Conservation (phyloP, 208 protist species). For the Acanthamoeba royreba region DNA sequence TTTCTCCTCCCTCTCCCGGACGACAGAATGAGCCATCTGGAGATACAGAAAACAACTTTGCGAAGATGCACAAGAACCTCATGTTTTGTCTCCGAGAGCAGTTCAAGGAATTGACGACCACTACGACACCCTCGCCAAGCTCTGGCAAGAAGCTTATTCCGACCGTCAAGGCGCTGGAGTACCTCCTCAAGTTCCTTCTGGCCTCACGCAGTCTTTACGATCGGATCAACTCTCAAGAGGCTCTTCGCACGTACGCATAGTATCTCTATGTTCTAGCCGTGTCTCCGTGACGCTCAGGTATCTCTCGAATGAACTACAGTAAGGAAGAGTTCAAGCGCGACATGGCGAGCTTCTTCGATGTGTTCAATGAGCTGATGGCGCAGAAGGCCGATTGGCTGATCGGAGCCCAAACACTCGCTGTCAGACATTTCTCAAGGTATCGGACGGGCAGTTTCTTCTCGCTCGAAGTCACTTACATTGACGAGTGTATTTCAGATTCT, state of each 20-base stretch:
- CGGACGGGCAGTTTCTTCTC: neutral
- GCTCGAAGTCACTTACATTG: neutral
- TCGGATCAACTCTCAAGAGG: neutral
- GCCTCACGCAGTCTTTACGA: slow-evolving; percentile 32
- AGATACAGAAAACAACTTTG: slow-evolving; percentile 39
- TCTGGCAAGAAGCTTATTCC: slow-evolving; percentile 34
- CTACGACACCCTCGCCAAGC: neutral
- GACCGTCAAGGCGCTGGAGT: slow-evolving; percentile 59
- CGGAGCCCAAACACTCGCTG: slow-evolving; percentile 57
- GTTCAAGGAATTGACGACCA: slow-evolving; percentile 8
- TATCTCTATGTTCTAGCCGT: neutral
- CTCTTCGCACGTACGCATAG: slow-evolving; percentile 1
- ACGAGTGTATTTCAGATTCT: slow-evolving; percentile 29
- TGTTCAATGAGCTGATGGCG: slow-evolving; percentile 46
- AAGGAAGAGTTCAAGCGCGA: slow-evolving; percentile 43
- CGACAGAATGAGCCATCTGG: neutral
- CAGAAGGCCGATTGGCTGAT: slow-evolving; percentile 44
- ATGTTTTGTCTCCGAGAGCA: slow-evolving; percentile 39
- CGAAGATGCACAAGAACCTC: slow-evolving; percentile 46
- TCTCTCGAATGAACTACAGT: neutral
- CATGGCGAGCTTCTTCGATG: slow-evolving; percentile 19
- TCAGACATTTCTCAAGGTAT: slow-evolving; percentile 35
- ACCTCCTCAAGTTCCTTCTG: slow-evolving; percentile 58
- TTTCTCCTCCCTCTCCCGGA: neutral
- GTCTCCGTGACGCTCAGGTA: neutral